Percentiles rank a stretch among this genome's conserved stretches.
phyloP scores from a whole-genome alignment of 768 basidiomycete species.

The Boletus sp. region DNA sequence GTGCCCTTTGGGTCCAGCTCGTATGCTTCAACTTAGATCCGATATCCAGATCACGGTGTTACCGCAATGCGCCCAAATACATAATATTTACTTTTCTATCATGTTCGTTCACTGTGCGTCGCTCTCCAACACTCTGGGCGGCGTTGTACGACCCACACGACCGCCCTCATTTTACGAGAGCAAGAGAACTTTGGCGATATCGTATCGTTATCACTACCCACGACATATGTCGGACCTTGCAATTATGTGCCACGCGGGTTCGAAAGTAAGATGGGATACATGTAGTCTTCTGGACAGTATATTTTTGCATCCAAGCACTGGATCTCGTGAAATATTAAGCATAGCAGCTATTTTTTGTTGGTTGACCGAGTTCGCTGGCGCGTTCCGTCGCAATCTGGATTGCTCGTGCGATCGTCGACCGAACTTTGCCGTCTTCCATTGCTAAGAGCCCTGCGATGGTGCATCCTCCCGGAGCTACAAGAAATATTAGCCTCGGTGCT shows the following conservation, averaged over 20 bases:
- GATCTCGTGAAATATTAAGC: not conserved
- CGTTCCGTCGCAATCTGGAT: slow-evolving; percentile 94
- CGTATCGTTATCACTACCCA: slow-evolving; percentile 32
- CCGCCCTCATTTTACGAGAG: slow-evolving; percentile 97
- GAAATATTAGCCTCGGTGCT: slow-evolving; percentile 1
- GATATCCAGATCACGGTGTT: not conserved
- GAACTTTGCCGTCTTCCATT: slow-evolving; percentile 89
- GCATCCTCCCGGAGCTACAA: slow-evolving; percentile 90
- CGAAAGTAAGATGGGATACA: slow-evolving; percentile 39
- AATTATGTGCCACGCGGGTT: slow-evolving; percentile 23
- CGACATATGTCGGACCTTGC: slow-evolving; percentile 36
- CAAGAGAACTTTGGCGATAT: slow-evolving; percentile 47
- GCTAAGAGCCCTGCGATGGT: slow-evolving; percentile 97
- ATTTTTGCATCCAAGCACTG: not conserved
- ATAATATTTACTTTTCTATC: not conserved
- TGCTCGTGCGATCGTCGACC: slow-evolving; percentile 91
- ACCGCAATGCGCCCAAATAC: not conserved
- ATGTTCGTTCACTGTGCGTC: slow-evolving; percentile 1
- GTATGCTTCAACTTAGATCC: not conserved
- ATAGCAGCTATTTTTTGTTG: slow-evolving; percentile 43
- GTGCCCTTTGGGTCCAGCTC: not conserved
- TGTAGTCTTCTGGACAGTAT: not conserved
- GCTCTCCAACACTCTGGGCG: slow-evolving; percentile 99
- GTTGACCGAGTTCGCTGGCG: slow-evolving; percentile 82
- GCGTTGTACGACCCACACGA: slow-evolving; percentile 66